These are phyloP conservation scores for Chlorella sp. DNA, from an alignment of 139 green algal species.

Conservation along the genomic window DNA sequence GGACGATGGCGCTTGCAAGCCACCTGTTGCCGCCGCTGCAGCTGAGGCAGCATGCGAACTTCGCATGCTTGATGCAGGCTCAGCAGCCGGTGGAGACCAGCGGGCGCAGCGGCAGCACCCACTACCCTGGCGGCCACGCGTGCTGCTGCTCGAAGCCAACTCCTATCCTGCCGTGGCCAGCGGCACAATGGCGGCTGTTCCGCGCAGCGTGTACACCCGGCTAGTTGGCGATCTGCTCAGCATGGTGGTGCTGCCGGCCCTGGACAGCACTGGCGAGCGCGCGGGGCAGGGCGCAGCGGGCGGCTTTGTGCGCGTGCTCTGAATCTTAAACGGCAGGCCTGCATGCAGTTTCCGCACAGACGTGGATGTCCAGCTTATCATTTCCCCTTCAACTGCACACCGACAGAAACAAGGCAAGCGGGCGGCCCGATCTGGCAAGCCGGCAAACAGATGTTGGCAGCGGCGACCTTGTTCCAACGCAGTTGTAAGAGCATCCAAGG, in stretches of 20 bases:
- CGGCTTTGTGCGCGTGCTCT: neutral
- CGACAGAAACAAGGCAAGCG: too few relatives aligned
- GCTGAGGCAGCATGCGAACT: too few relatives aligned
- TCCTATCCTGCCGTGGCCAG: neutral
- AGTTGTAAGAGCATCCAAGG: too few relatives aligned
- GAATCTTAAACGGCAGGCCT: too few relatives aligned
- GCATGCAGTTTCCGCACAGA: too few relatives aligned
- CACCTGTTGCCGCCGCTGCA: too few relatives aligned
- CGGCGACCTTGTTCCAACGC: too few relatives aligned
- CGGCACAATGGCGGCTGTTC: neutral
- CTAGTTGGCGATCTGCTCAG: neutral
- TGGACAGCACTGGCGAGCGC: neutral
- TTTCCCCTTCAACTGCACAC: too few relatives aligned
- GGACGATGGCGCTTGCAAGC: neutral
- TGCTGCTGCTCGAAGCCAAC: constrained; percentile 2
- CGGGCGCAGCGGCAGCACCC: neutral
- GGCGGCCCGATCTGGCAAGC: too few relatives aligned
- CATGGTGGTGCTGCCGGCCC: neutral
- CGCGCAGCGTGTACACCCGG: neutral
- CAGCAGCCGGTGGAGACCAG: neutral
- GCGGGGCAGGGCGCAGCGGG: neutral
- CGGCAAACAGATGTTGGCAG: too few relatives aligned
- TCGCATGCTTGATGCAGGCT: too few relatives aligned
- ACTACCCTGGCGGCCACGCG: neutral
- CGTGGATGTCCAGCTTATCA: too few relatives aligned